Percentiles rank a stretch among this genome's conserved stretches.
phyloP scores from a whole-genome alignment of 768 basidiomycete species.

The Grammothele lineata region DNA sequence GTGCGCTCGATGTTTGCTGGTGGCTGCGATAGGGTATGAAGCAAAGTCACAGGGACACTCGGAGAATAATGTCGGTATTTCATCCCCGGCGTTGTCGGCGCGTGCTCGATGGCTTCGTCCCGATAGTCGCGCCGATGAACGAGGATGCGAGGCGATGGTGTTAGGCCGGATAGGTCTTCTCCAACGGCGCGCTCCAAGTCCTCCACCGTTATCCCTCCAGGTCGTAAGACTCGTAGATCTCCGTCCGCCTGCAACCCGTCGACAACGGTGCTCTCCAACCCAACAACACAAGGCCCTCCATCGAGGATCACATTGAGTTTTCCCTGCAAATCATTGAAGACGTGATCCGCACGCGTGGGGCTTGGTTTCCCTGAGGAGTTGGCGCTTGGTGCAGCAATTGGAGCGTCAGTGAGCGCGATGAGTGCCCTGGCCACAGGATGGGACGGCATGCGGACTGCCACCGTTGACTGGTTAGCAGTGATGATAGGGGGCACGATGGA shows the following conservation, averaged over 20 bases:
- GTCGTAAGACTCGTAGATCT: slow-evolving; percentile 75
- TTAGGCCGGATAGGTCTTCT: slow-evolving; percentile 31
- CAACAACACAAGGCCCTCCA: slow-evolving; percentile 87
- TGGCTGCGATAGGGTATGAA: slow-evolving; percentile 48
- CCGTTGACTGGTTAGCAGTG: slow-evolving; percentile 74
- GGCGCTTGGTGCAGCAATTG: slow-evolving; percentile 92
- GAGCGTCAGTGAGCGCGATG: slow-evolving; percentile 67
- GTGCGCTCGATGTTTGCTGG: slow-evolving; percentile 31
- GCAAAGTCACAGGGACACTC: slow-evolving; percentile 75
- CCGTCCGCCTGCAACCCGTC: slow-evolving; percentile 80
- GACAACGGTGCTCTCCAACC: slow-evolving; percentile 93
- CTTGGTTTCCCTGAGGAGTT: slow-evolving; percentile 94
- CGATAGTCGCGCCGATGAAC: slow-evolving; percentile 78
- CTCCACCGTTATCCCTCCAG: slow-evolving; percentile 91
- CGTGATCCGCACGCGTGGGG: slow-evolving; percentile 87
- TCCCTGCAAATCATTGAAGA: slow-evolving; percentile 69
- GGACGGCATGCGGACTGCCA: slow-evolving; percentile 91
- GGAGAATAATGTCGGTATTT: slow-evolving; percentile 99
- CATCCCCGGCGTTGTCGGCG: slow-evolving; percentile 97
- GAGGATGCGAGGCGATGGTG: slow-evolving; percentile 52
- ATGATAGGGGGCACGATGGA: slow-evolving; percentile 64
- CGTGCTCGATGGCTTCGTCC: slow-evolving; percentile 63
- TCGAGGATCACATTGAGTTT: slow-evolving; percentile 80
- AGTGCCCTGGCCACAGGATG: slow-evolving; percentile 91
- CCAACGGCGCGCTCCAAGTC: slow-evolving; percentile 63